Evolutionary conservation across 2,329 filamentous ascomycete genomes (phyloP).

Genomic region (Raffaelea ambrosiae): DNA sequence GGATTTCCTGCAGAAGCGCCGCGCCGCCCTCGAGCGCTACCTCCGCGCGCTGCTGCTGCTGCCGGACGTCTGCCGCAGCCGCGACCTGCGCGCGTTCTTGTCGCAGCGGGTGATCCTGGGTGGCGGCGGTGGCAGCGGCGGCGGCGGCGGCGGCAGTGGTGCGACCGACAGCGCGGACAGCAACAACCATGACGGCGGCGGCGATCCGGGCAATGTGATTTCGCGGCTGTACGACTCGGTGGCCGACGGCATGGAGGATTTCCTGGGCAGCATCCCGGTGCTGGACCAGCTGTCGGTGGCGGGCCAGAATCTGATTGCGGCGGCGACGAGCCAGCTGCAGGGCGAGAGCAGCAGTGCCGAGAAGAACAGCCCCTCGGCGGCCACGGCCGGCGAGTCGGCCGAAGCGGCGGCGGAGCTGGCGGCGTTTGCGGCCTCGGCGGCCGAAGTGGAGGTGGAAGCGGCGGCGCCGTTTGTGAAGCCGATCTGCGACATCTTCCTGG

Average conservation of each 20-base stretch:
- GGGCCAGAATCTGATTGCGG: conserved; percentile 82
- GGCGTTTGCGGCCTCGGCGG: conserved; percentile 79
- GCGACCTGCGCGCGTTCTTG: conserved; percentile 84
- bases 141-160: conserved; percentile 47
- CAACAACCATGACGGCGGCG: conserved; percentile 36
- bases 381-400: background rate
- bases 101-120: conserved; percentile 67
- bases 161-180: background rate
- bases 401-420: conserved; percentile 93
- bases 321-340: conserved; percentile 57
- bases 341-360: conserved; percentile 17
- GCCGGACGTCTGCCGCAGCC: conserved; percentile 88
- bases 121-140: background rate
- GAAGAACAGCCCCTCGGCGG: background rate
- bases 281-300: conserved; percentile 89
- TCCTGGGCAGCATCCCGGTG: conserved; percentile 90
- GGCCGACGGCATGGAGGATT: conserved; percentile 95
- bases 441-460: conserved; percentile 55
- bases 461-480: conserved; percentile 95
- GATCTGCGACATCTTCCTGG: conserved; percentile 94
- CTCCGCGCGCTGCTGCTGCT: conserved; percentile 72
- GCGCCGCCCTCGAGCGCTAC: conserved; percentile 77
- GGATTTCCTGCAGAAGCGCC: conserved; percentile 87
- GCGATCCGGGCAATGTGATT: conserved; percentile 78
- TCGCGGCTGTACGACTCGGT: conserved; percentile 94